These are phyloP conservation scores for Hyphopichia pseudoburtonii DNA, from an alignment of 1,139 yeast genomes.

Conservation along the genomic window DNA sequence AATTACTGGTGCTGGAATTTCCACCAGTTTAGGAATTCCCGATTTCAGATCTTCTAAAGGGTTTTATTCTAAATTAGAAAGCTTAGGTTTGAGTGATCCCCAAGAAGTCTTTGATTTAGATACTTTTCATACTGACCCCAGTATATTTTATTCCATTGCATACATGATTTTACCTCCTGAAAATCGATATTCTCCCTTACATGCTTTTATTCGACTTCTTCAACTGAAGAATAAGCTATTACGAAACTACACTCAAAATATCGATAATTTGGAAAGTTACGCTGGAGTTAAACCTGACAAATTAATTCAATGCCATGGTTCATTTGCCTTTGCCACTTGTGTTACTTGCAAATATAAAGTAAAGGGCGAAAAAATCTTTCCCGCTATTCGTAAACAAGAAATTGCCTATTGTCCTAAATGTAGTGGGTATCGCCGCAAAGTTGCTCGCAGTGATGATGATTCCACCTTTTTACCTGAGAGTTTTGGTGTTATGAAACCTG, in stretches of 20 bases:
- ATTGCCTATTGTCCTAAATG: conserved; percentile 78
- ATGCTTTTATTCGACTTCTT: conserved; percentile 72
- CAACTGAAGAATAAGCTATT: conserved; percentile 78
- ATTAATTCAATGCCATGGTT: conserved; percentile 93
- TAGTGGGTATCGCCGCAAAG: conserved; percentile 39
- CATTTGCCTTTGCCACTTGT: conserved; percentile 90
- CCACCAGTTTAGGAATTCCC: conserved; percentile 90
- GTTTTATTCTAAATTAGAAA: conserved; percentile 69
- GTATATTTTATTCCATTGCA: conserved; percentile 83
- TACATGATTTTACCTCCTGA: conserved; percentile 84
- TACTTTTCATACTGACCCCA: conserved; percentile 74
- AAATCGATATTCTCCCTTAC: conserved; percentile 76
- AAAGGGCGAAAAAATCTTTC: conserved; percentile 66
- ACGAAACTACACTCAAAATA: conserved; percentile 91
- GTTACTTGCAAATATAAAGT: conserved; percentile 71
- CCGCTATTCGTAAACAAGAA: conserved; percentile 57
- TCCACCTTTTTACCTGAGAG: conserved; percentile 37
- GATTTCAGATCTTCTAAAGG: conserved; percentile 93
- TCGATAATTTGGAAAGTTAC: conserved; percentile 83
- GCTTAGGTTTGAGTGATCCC: conserved; percentile 81
- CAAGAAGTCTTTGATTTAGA: conserved; percentile 89
- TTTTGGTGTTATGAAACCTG: conserved; percentile 93
- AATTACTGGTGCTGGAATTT: conserved; percentile 94
- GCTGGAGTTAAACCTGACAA: conserved; percentile 75
- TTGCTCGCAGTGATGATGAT: conserved; percentile 28